Conservation (phyloP, 225 moss, liverwort and hornwort species). For the Pleurozium schreberi region DNA sequence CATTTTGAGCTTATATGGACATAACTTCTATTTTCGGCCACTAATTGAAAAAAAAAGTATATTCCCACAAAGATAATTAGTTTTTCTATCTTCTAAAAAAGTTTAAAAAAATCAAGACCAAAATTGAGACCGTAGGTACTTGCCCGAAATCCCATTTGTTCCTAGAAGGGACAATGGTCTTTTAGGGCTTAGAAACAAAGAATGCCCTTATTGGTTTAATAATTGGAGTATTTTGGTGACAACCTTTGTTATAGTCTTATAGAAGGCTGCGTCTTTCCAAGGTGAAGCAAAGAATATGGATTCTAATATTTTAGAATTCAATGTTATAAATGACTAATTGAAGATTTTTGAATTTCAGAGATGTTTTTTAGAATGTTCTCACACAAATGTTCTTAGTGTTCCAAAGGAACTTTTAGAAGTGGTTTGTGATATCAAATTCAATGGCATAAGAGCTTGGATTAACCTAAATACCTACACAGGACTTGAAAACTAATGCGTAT, state of each 20-base stretch:
- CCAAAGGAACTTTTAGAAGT: neutral
- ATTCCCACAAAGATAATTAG: too few relatives aligned
- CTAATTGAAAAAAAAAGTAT: too few relatives aligned
- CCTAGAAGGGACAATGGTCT: too few relatives aligned
- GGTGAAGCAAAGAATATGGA: neutral
- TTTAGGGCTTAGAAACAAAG: neutral
- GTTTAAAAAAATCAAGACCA: too few relatives aligned
- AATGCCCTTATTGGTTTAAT: neutral
- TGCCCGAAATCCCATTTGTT: too few relatives aligned
- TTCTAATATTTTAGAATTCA: neutral
- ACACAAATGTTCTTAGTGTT: neutral
- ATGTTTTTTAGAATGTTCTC: neutral
- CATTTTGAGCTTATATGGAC: too few relatives aligned
- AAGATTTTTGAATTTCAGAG: neutral
- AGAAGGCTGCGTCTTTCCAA: accelerated
- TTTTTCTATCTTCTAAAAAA: too few relatives aligned
- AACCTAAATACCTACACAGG: neutral
- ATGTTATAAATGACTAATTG: neutral
- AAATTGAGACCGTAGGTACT: too few relatives aligned
- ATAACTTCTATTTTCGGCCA: too few relatives aligned
- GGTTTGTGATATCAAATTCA: accelerated
- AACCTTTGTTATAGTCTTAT: accelerated
- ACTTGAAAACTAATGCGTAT: neutral
- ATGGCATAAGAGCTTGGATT: neutral
- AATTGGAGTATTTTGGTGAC: neutral